A percentile compares a stretch with the other conserved stretches of the same genome.
phyloP scores from a whole-genome alignment of 805 yeast genomes.

The Starmerella bombi region DNA sequence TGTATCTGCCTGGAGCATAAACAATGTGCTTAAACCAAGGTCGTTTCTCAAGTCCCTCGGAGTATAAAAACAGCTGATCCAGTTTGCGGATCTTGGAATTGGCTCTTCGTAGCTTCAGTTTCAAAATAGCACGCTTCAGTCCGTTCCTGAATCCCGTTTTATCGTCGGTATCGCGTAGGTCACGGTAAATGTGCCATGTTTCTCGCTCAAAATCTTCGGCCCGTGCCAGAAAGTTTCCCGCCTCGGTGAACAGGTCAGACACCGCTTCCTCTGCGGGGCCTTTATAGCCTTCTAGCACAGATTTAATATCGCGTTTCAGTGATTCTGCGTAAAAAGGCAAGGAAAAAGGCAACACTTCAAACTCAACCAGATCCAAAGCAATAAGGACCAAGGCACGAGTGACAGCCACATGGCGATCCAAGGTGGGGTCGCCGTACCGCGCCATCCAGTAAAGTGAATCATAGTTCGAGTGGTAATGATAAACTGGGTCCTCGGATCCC shows the following conservation, averaged over 20 bases:
- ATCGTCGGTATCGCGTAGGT: conserved; percentile 19
- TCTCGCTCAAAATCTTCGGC: conserved; percentile 39
- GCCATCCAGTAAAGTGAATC: conserved; percentile 65
- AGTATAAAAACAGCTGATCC: conserved; percentile 37
- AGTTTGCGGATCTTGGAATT: conserved; percentile 33
- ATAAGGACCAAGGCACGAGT: conserved; percentile 42
- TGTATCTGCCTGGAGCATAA: conserved; percentile 47
- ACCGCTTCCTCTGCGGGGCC: conserved; percentile 15
- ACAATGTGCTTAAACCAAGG: conserved; percentile 47
- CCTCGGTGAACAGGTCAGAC: conserved; percentile 14
- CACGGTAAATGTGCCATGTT: conserved; percentile 42
- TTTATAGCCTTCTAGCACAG: conserved; percentile 25
- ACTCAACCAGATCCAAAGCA: conserved; percentile 37
- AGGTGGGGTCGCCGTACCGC: conserved; percentile 48
- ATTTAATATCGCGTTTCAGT: conserved; percentile 29
- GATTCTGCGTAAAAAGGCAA: conserved; percentile 32
- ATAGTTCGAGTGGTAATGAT: conserved; percentile 65
- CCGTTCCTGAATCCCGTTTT: conserved; percentile 29
- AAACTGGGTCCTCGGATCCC: conserved; percentile 40
- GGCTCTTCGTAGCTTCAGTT: conserved; percentile 12
- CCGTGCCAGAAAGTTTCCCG: conserved; percentile 22
- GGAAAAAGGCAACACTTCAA: conserved; percentile 35
- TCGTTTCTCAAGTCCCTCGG: conserved; percentile 38
- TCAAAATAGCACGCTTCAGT: conserved; percentile 33
- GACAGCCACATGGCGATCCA: conserved; percentile 43